Conservation (phyloP, 2,329 filamentous ascomycete species). For the Arachnopeziza araneosa region DNA sequence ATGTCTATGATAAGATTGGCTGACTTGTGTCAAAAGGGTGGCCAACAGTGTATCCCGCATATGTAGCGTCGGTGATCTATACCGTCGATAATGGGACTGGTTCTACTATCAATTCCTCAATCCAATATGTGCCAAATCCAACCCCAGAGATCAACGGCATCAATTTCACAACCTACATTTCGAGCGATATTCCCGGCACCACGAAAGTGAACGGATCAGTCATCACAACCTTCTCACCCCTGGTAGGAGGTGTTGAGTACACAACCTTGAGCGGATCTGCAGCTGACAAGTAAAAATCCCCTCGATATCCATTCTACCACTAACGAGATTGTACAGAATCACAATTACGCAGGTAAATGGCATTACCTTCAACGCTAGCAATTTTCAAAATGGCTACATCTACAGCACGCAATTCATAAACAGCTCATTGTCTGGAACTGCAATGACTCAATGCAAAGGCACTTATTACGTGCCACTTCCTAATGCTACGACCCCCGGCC, state of each 20-base stretch:
- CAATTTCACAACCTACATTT: neutral
- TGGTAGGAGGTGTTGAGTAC: neutral
- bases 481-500: neutral
- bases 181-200: neutral
- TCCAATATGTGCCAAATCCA: neutral
- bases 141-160: neutral
- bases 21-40: neutral
- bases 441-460: neutral
- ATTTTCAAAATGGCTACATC: neutral
- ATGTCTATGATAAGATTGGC: neutral
- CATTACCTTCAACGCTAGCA: neutral
- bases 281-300: neutral
- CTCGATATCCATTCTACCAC: neutral
- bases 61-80: constrained; percentile 1
- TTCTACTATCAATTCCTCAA: constrained; percentile 1
- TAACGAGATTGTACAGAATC: neutral
- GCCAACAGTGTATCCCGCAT: neutral
- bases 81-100: constrained; percentile 1
- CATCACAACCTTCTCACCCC: neutral
- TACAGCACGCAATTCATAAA: constrained; percentile 1
- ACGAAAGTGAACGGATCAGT: neutral
- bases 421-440: neutral
- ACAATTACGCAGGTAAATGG: neutral
- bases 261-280: neutral
- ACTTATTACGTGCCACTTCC: neutral